Conservation (phyloP, 1,284 basidiomycete species). For the Somion occarium region DNA sequence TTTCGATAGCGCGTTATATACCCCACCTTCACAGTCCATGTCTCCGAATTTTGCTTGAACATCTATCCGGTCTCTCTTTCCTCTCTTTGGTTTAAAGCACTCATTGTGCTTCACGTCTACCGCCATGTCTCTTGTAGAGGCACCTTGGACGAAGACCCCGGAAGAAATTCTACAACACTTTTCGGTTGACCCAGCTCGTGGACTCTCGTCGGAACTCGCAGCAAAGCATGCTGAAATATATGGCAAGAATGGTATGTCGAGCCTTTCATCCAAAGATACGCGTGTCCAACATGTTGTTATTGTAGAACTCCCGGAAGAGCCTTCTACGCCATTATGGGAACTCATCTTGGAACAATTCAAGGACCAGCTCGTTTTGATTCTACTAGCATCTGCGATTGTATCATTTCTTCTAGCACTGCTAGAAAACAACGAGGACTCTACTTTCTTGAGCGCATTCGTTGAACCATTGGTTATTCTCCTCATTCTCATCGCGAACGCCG, state of each 20-base stretch:
- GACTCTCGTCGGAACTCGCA: slow-evolving; percentile 59
- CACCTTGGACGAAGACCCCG: slow-evolving; percentile 68
- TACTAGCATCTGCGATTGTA: slow-evolving; percentile 86
- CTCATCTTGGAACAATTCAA: slow-evolving; percentile 97
- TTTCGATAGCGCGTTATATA: slow-evolving; percentile 5
- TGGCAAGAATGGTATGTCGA: slow-evolving; percentile 74
- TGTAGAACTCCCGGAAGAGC: slow-evolving; percentile 84
- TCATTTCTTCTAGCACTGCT: slow-evolving; percentile 88
- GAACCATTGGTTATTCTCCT: slow-evolving; percentile 91
- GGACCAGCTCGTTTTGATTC: slow-evolving; percentile 93
- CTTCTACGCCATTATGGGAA: slow-evolving; percentile 87
- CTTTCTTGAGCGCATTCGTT: slow-evolving; percentile 80
- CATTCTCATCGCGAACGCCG: slow-evolving; percentile 90
- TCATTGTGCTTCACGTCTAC: slow-evolving; percentile 7
- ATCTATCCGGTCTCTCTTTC: slow-evolving; percentile 4
- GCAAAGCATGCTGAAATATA: slow-evolving; percentile 73
- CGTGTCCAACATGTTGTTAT: neutral
- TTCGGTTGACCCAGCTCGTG: slow-evolving; percentile 48
- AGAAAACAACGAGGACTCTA: slow-evolving; percentile 65
- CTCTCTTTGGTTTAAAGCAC: slow-evolving; percentile 4
- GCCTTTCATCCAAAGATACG: neutral
- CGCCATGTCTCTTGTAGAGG: slow-evolving; percentile 44
- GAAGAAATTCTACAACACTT: slow-evolving; percentile 63
- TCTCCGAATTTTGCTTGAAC: neutral
- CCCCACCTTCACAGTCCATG: neutral